A percentile compares a stretch with the other conserved stretches of the same genome.
Conservation (phyloP, 2,329 filamentous ascomycete species). For the Atkinsonella texensis region DNA sequence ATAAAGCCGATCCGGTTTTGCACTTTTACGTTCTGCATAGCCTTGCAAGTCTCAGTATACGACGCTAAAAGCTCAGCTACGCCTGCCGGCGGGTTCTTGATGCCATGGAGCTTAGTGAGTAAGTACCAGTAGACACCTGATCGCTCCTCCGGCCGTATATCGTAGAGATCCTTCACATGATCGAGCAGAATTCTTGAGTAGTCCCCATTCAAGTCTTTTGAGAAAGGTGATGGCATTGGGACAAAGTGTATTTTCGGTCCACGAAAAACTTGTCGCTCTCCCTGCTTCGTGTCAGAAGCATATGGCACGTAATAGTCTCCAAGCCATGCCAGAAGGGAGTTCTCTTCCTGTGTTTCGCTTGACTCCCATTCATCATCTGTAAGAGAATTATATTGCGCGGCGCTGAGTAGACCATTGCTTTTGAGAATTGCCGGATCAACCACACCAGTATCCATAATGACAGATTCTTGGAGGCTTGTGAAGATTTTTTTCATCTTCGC, state of each 20-base stretch:
- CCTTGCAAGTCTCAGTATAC: slow-evolving; percentile 37
- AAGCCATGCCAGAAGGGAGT: slow-evolving; percentile 9
- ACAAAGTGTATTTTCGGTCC: slow-evolving; percentile 24
- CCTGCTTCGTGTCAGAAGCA: not conserved
- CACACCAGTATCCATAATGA: slow-evolving; percentile 20
- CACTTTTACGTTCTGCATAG: slow-evolving; percentile 45
- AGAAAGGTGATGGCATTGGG: not conserved
- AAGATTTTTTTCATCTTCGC: slow-evolving; percentile 7
- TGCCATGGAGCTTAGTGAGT: not conserved
- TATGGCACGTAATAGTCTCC: slow-evolving; percentile 1
- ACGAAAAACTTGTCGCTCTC: not conserved
- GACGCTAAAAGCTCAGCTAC: slow-evolving; percentile 28
- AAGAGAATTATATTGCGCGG: slow-evolving; percentile 52
- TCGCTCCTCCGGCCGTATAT: slow-evolving; percentile 3
- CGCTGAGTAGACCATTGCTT: slow-evolving; percentile 44
- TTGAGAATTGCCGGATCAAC: slow-evolving; percentile 43
- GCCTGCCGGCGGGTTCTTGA: not conserved
- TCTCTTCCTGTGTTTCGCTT: slow-evolving; percentile 1
- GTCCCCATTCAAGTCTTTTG: not conserved
- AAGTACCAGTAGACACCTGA: slow-evolving; percentile 1
- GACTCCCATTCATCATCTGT: slow-evolving; percentile 29
- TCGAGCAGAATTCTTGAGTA: not conserved
- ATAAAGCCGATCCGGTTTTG: slow-evolving; percentile 40
- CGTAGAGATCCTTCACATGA: not conserved
- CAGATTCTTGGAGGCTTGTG: slow-evolving; percentile 3